Conservation (phyloP, 208 protist species). For the Leishmania braziliensis region DNA sequence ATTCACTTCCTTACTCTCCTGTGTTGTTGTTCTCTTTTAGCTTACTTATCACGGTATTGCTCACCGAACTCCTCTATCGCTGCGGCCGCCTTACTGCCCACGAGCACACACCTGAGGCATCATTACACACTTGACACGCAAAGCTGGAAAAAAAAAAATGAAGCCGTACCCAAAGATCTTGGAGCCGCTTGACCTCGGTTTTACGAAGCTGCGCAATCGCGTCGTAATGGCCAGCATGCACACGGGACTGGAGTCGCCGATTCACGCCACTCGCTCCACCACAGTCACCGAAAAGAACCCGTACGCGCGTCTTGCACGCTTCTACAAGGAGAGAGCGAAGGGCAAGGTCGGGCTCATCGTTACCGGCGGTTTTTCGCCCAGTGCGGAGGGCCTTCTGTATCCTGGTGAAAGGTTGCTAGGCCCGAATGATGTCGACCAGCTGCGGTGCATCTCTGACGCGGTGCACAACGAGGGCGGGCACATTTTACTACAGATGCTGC, state of each 20-base stretch:
- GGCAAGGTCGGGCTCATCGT: slow-evolving; percentile 90
- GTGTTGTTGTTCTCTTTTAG: not conserved
- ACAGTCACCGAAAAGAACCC: slow-evolving; percentile 48
- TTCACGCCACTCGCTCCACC: slow-evolving; percentile 22
- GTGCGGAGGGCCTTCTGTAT: slow-evolving; percentile 73
- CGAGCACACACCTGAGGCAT: not conserved
- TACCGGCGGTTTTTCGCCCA: slow-evolving; percentile 87
- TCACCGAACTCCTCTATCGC: not conserved
- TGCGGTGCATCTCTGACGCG: slow-evolving; percentile 80
- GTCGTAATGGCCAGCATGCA: slow-evolving; percentile 87
- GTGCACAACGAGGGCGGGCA: slow-evolving; percentile 88
- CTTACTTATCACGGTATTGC: not conserved
- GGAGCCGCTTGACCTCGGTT: slow-evolving; percentile 65
- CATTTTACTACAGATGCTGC: slow-evolving; percentile 93
- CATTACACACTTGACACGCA: not conserved
- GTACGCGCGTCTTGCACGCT: slow-evolving; percentile 61
- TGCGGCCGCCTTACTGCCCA: not conserved
- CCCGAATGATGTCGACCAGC: slow-evolving; percentile 54
- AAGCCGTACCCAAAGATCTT: slow-evolving; percentile 40
- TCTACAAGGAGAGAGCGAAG: slow-evolving; percentile 84
- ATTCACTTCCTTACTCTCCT: not conserved
- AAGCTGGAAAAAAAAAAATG: slow-evolving; percentile 8
- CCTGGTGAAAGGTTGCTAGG: slow-evolving; percentile 69
- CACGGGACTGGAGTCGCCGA: slow-evolving; percentile 63
- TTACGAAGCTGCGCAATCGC: slow-evolving; percentile 69